These are phyloP conservation scores for Pythium rishiriense DNA, from an alignment of 352 stramenopile genomes.

Conservation along the genomic window DNA sequence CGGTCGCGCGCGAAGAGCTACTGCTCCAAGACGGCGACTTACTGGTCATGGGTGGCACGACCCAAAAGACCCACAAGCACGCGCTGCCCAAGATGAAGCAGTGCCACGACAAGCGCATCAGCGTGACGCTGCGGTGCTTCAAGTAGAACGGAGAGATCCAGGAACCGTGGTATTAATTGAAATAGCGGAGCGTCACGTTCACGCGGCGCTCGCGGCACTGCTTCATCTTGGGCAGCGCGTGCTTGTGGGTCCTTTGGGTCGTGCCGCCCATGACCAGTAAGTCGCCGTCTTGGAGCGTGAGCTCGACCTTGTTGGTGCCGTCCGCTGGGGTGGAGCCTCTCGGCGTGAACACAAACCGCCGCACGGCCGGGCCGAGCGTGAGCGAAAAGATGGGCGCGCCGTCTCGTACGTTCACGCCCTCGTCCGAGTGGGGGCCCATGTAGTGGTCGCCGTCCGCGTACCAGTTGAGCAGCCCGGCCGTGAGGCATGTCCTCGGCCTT, in stretches of 20 bases:
- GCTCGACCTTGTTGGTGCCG: conserved; percentile 31
- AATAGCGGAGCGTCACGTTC: conserved; percentile 57
- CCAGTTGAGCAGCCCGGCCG: conserved; percentile 73
- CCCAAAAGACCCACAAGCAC: conserved; percentile 78
- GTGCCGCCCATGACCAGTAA: conserved; percentile 79
- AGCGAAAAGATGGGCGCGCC: conserved; percentile 64
- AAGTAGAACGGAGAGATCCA: conserved; percentile 20
- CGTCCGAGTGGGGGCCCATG: conserved; percentile 78
- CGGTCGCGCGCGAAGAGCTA: conserved; percentile 40
- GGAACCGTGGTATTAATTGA: conserved; percentile 27
- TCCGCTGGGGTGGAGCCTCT: not conserved
- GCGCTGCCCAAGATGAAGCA: conserved; percentile 71
- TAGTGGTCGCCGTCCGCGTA: conserved; percentile 81
- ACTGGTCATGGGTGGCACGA: conserved; percentile 79
- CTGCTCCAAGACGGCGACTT: conserved; percentile 68
- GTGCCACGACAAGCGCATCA: conserved; percentile 44
- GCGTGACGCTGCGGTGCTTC: conserved; percentile 56
- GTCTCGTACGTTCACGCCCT: conserved; percentile 53
- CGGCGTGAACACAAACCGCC: conserved; percentile 70
- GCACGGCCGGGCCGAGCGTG: conserved; percentile 57
- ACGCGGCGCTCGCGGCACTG: conserved; percentile 38
- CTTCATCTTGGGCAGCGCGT: conserved; percentile 78
- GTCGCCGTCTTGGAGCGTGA: conserved; percentile 66
- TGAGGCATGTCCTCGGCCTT: conserved; percentile 4
- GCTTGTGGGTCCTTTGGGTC: conserved; percentile 75